These are phyloP conservation scores for Kwoniella heveanensis DNA, from an alignment of 768 basidiomycete species.

Conservation along the genomic window DNA sequence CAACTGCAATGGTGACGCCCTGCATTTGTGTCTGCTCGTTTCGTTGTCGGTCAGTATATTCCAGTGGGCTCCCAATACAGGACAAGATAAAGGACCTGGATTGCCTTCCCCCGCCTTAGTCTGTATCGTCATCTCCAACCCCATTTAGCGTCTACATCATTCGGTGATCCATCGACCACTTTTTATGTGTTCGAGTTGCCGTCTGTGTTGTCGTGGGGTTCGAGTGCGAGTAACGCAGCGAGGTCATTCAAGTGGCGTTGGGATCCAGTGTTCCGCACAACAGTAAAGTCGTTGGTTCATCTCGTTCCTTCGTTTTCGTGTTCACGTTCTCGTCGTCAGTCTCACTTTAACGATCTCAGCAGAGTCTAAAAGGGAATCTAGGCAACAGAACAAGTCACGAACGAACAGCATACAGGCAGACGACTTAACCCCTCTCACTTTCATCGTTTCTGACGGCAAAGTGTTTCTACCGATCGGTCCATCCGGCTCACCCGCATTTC, in stretches of 20 bases:
- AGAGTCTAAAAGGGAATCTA: conserved; percentile 14
- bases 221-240: conserved; percentile 28
- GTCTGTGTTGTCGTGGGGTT: conserved; percentile 21
- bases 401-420: not conserved
- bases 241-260: conserved; percentile 37
- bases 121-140: conserved; percentile 1
- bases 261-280: conserved; percentile 23
- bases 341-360: conserved; percentile 17
- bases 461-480: not conserved
- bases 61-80: not conserved
- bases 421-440: not conserved
- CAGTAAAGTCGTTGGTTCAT: not conserved
- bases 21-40: not conserved
- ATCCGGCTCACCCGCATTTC: not conserved
- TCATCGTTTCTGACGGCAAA: not conserved
- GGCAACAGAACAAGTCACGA: conserved; percentile 14
- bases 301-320: conserved; percentile 2
- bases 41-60: conserved; percentile 2
- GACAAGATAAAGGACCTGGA: conserved; percentile 23
- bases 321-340: conserved; percentile 2
- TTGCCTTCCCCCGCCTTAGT: conserved; percentile 33
- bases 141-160: conserved; percentile 11
- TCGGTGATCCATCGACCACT: conserved; percentile 15
- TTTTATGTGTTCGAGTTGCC: conserved; percentile 10
- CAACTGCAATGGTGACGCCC: conserved; percentile 4